Base-by-base conservation (phyloP, 352 stramenopile genomes). In the Globisporangium cylindrosporum region DNA sequence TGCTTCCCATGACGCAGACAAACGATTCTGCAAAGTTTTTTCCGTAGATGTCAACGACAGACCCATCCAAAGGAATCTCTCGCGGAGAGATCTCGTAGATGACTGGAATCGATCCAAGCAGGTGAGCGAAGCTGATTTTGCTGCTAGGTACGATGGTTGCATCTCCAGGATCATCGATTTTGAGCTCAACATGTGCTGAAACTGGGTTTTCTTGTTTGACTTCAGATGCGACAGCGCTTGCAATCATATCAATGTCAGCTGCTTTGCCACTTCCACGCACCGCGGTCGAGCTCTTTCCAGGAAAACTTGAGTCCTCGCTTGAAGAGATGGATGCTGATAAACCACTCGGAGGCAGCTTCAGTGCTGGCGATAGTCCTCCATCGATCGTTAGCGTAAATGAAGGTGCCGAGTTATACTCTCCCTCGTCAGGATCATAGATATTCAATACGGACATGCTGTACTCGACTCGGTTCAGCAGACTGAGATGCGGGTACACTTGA, bases 401-500 rank as follows among this genome's bases (percentile, higher is more conserved):
- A 7, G 75, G 41, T 14, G 66, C 74, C 0, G 64, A 64, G 43
- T 80, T 81, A 41, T 78, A 79, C 55, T 81, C 76, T 15, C 73
- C 60, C 56, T 67, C 69, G 58, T 83, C 76, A 1, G 69, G 69
- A 32, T 83, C 74, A 12, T 79, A 53, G 3, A 61, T 55, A 10
- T 73, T 46, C 24, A 65, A 69, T 1, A 64, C 56, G 20, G 49
- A 72, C 8, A 79, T 56, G 2, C 51, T 61, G 46, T 76, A 69
- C 22, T 73, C 51, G 5, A 83, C 54, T 38, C 63, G 69, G 22
- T 71, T 60, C 41, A 64, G 69, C 18, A 74, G 41, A 60, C 67
- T 71, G 3, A 79, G 63, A 15, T 73, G 62, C 12, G 72, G 76
- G 4, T 66, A 74, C 38, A 64, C 53, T n/a, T 72, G 48, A 1